These are phyloP conservation scores for Hawksworthiomyces lignivorus DNA, from an alignment of 2,329 filamentous ascomycete species.

Conservation along the genomic window DNA sequence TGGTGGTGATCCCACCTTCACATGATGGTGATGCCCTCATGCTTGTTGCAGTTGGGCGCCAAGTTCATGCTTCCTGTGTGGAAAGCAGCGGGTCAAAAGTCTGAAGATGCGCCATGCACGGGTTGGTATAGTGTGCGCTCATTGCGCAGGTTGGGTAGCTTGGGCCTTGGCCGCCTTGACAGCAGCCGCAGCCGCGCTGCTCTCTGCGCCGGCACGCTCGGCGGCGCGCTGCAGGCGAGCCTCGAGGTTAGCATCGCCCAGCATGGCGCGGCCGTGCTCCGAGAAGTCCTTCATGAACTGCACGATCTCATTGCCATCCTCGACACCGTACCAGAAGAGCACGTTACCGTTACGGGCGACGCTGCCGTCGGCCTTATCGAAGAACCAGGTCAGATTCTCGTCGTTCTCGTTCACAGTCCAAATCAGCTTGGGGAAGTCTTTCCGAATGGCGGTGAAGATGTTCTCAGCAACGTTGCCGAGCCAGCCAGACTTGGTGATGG, in stretches of 20 bases:
- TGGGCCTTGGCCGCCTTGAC: slow-evolving; percentile 4
- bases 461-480: slow-evolving; percentile 92
- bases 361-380: slow-evolving; percentile 92
- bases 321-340: slow-evolving; percentile 92
- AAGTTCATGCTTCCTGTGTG: slow-evolving; percentile 81
- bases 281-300: slow-evolving; percentile 81
- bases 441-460: slow-evolving; percentile 87
- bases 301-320: slow-evolving; percentile 72
- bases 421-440: slow-evolving; percentile 81
- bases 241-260: slow-evolving; percentile 83
- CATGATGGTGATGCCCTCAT: slow-evolving; percentile 69
- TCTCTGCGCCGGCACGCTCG: slow-evolving; percentile 36
- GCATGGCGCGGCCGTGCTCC: slow-evolving; percentile 74
- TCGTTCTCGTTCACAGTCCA: slow-evolving; percentile 97
- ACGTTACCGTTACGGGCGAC: slow-evolving; percentile 79
- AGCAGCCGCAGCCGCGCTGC: slow-evolving; percentile 24
- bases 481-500: slow-evolving; percentile 91
- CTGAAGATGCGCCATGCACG: too few relatives aligned
- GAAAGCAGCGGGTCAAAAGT: neutral
- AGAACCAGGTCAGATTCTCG: slow-evolving; percentile 97
- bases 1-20: too few relatives aligned
- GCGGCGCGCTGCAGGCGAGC: slow-evolving; percentile 75
- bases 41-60: slow-evolving; percentile 80
- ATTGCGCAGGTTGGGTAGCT: too few relatives aligned
- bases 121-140: too few relatives aligned